These are phyloP conservation scores for Fusarium euwallaceae DNA, from an alignment of 2,329 filamentous ascomycete species.

Conservation along the genomic window DNA sequence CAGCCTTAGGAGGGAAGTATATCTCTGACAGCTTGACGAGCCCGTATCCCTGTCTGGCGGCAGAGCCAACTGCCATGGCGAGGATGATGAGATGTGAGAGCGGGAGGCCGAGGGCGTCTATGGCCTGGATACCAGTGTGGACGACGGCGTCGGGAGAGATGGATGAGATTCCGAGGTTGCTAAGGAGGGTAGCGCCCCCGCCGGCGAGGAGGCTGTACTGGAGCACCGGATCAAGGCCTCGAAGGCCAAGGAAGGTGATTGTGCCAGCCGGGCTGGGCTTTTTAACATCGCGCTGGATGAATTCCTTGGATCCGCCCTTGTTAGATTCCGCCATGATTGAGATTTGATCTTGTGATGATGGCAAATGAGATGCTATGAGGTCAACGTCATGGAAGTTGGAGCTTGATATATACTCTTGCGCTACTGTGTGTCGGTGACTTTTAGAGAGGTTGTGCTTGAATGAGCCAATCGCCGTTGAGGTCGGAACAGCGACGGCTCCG, in stretches of 20 bases:
- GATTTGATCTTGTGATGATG: neutral
- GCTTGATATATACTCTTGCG: neutral
- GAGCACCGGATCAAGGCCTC: slow-evolving; percentile 51
- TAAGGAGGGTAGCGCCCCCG: slow-evolving; percentile 60
- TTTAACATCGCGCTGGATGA: slow-evolving; percentile 55
- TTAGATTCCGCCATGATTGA: slow-evolving; percentile 9
- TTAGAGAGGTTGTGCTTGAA: neutral
- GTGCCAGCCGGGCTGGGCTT: slow-evolving; percentile 51
- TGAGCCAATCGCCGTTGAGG: neutral
- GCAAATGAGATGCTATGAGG: neutral
- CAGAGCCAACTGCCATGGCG: slow-evolving; percentile 64
- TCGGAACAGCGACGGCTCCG: neutral
- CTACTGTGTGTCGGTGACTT: neutral
- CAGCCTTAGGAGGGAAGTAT: slow-evolving; percentile 59
- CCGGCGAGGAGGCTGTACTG: slow-evolving; percentile 50
- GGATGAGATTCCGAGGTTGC: slow-evolving; percentile 59
- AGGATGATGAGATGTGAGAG: slow-evolving; percentile 65
- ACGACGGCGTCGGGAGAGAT: slow-evolving; percentile 55
- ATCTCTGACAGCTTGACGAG: slow-evolving; percentile 61
- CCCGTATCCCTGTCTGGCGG: slow-evolving; percentile 70
- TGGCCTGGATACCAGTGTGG: slow-evolving; percentile 39
- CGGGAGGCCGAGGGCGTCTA: slow-evolving; percentile 61
- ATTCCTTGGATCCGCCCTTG: slow-evolving; percentile 39
- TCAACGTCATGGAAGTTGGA: neutral
- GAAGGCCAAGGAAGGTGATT: slow-evolving; percentile 55